Percentiles rank a stretch among this genome's conserved stretches.
Conservation (phyloP, 106 monocot species). For the Dendrobium nobile region DNA sequence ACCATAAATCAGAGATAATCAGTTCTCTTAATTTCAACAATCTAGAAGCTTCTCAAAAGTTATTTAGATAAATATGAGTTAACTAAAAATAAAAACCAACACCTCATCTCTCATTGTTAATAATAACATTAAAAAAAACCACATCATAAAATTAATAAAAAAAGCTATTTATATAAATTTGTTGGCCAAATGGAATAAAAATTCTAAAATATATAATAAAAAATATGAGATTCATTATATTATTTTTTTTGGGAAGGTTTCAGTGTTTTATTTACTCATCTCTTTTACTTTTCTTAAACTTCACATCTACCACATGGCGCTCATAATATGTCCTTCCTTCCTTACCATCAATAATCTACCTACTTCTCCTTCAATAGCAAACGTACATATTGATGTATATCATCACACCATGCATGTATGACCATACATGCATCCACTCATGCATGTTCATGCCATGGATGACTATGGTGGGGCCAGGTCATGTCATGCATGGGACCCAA, state of each 20-base stretch:
- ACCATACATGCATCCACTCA: background rate
- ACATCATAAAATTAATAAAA: no score
- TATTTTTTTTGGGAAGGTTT: background rate
- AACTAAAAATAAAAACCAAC: no score
- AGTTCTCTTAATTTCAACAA: no score
- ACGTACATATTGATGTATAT: background rate
- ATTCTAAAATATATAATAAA: no score
- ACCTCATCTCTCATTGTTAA: no score
- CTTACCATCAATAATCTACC: background rate
- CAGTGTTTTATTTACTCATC: background rate
- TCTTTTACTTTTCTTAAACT: background rate
- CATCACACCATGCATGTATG: background rate
- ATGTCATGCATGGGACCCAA: conserved; percentile 6
- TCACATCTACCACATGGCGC: background rate
- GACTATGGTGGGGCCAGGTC: background rate
- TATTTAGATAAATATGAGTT: no score
- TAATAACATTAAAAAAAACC: no score
- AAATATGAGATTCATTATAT: background rate
- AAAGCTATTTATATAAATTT: no score
- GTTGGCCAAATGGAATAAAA: no score
- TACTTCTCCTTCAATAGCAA: background rate
- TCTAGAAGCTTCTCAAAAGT: no score
- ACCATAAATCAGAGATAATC: no score
- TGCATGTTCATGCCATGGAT: background rate
- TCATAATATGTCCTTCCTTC: background rate